Evolutionary conservation across 352 stramenopile genomes (phyloP), one percentile per base, ranked within the genome.

Genomic region (Globisporangium camurandrum): DNA sequence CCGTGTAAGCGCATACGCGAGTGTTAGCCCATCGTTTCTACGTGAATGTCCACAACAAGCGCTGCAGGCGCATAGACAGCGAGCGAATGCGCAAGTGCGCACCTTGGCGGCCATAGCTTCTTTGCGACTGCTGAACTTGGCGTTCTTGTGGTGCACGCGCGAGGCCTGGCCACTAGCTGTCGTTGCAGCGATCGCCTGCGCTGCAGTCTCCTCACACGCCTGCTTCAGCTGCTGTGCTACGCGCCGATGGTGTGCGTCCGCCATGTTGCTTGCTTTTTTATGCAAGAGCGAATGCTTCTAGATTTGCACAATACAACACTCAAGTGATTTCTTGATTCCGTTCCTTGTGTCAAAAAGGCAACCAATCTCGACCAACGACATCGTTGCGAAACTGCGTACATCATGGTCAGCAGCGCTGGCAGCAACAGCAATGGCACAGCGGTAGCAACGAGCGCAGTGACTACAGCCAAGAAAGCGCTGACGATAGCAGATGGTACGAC

Each of bases 121-220:
- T 65, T 88, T 88, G 24, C 75, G 70, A 41, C 73, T 89, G 30
- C 66, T 67, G 51, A 90, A 93, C 52, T 93, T 90, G 64, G 72
- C 68, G 52, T 89, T 89, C 51, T 90, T 93, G 71, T 88, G 78
- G 57, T 93, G 80, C 49, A 93, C 72, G 33, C 67, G 75, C 44
- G 66, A 71, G 1, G 82, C 82, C 52, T 93, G 78, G 3, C 82
- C 82, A 6, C 70, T 84, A 23, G 62, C 70, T 0, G 61, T 84
- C 14, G 82, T 90, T 11, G 82, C 82, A 9, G 67, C 73, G 45
- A 93, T 85, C 34, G 82, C 82, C 59, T 93, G 78, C n/a, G 53
- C 62, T 27, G 82, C 82, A 3, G 82, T 88, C 63, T 93, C 82
- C 63, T 88, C 78, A 47, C 82, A 93, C 33, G 82, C 82, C 54